These are phyloP conservation scores for Stropharia rugosoannulata DNA, from an alignment of 768 basidiomycete genomes.

Conservation along the genomic window DNA sequence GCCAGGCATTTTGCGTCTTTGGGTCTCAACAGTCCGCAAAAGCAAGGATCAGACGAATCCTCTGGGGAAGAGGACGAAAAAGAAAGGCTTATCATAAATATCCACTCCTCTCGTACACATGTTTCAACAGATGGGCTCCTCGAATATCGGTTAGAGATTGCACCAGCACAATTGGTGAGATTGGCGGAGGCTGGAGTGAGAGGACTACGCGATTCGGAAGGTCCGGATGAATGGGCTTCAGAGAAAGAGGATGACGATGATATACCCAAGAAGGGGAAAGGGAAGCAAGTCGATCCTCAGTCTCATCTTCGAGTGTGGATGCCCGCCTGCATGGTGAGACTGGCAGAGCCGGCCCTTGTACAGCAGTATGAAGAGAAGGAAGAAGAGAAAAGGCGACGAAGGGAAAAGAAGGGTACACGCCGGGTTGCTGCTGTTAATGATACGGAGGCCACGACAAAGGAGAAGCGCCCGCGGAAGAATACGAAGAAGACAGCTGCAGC, in stretches of 20 bases:
- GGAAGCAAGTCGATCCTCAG: conserved; percentile 47
- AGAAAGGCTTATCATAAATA: conserved; percentile 55
- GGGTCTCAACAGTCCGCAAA: conserved; percentile 24
- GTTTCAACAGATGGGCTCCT: conserved; percentile 66
- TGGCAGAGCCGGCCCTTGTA: conserved; percentile 67
- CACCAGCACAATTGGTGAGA: conserved; percentile 63
- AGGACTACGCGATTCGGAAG: conserved; percentile 52
- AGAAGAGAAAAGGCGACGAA: conserved; percentile 49
- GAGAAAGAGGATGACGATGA: conserved; percentile 47
- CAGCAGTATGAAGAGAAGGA: conserved; percentile 53
- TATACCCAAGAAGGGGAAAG: conserved; percentile 35
- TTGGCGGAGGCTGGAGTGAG: conserved; percentile 66
- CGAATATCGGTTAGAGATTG: conserved; percentile 81
- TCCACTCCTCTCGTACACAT: conserved; percentile 66
- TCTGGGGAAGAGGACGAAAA: conserved; percentile 34
- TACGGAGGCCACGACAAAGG: neutral
- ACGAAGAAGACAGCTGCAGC: neutral
- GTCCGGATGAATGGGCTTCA: conserved; percentile 47
- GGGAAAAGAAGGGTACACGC: conserved; percentile 39
- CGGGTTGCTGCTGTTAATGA: conserved; percentile 8
- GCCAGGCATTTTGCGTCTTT: conserved; percentile 54
- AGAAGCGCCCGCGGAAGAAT: neutral
- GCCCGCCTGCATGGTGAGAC: conserved; percentile 73
- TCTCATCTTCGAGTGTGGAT: conserved; percentile 73
- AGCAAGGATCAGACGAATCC: conserved; percentile 18